Evolutionary conservation across 2,329 filamentous ascomycete genomes (phyloP).

Genomic region (Fusarium ramigenum): DNA sequence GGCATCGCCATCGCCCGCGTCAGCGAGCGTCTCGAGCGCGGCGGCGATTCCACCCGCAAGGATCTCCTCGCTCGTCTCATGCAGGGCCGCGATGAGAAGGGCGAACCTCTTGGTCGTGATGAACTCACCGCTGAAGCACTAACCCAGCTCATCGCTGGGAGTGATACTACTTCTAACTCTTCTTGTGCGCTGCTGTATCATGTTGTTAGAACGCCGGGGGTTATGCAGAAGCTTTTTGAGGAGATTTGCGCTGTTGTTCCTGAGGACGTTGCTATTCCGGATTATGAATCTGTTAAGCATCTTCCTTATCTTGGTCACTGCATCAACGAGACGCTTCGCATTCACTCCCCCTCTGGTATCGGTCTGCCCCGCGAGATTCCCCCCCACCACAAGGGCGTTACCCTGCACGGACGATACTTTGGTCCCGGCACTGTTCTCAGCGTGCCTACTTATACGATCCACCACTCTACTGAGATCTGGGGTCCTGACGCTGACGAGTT

Average conservation of each 20-base stretch:
- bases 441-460: constrained; percentile 84
- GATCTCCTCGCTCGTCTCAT: constrained; percentile 86
- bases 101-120: constrained; percentile 76
- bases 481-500: constrained; percentile 77
- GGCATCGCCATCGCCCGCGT: constrained; percentile 90
- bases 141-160: constrained; percentile 85
- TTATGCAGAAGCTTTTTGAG: constrained; percentile 74
- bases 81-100: constrained; percentile 84
- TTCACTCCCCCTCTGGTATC: constrained; percentile 86
- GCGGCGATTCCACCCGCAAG: constrained; percentile 69
- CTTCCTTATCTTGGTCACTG: constrained; percentile 79
- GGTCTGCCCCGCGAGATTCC: constrained; percentile 83
- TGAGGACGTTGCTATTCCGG: constrained; percentile 68
- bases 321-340: constrained; percentile 85
- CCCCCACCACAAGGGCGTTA: constrained; percentile 67
- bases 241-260: constrained; percentile 79
- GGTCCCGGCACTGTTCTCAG: constrained; percentile 79
- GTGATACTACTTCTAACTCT: constrained; percentile 81
- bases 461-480: constrained; percentile 80
- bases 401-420: constrained; percentile 75
- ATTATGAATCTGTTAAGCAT: constrained; percentile 76
- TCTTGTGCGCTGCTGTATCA: constrained; percentile 86
- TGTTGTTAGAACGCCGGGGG: constrained; percentile 73
- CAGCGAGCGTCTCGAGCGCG: constrained; percentile 74
- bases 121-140: constrained; percentile 90